Evolutionary conservation across 1,284 basidiomycete genomes (phyloP).

Genomic region (Fistulina hepatica): DNA sequence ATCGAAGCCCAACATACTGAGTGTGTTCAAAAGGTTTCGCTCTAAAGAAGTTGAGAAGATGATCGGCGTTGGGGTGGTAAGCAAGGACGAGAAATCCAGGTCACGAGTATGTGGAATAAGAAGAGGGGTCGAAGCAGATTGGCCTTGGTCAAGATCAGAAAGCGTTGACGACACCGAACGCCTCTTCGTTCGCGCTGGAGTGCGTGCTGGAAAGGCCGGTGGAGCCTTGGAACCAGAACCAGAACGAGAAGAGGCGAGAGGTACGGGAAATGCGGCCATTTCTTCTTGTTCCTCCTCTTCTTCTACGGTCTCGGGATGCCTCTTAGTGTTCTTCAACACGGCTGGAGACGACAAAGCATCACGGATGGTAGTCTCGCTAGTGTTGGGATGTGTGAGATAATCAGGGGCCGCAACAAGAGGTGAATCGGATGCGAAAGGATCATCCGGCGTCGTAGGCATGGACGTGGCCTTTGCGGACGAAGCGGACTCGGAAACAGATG

Average conservation of each 20-base stretch:
- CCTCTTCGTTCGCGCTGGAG: constrained; percentile 89
- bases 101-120: constrained; percentile 30
- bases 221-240: constrained; percentile 35
- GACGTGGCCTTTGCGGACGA: constrained; percentile 41
- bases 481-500: constrained; percentile 41
- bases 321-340: constrained; percentile 25
- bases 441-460: constrained; percentile 43
- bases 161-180: constrained; percentile 82
- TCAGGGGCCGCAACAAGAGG: constrained; percentile 8
- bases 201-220: constrained; percentile 60
- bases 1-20: constrained; percentile 80
- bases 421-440: constrained; percentile 21
- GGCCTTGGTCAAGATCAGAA: constrained; percentile 44
- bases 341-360: constrained; percentile 15
- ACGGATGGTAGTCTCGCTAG: constrained; percentile 45
- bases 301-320: constrained; percentile 36
- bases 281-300: constrained; percentile 25
- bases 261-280: constrained; percentile 16
- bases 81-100: constrained; percentile 62
- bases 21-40: constrained; percentile 65
- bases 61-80: constrained; percentile 62
- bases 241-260: constrained; percentile 16
- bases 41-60: constrained; percentile 82
- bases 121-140: constrained; percentile 21
- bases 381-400: constrained; percentile 30